Evolutionary conservation across 2,329 filamentous ascomycete genomes (phyloP).

Genomic region (Trichoderma sp.): DNA sequence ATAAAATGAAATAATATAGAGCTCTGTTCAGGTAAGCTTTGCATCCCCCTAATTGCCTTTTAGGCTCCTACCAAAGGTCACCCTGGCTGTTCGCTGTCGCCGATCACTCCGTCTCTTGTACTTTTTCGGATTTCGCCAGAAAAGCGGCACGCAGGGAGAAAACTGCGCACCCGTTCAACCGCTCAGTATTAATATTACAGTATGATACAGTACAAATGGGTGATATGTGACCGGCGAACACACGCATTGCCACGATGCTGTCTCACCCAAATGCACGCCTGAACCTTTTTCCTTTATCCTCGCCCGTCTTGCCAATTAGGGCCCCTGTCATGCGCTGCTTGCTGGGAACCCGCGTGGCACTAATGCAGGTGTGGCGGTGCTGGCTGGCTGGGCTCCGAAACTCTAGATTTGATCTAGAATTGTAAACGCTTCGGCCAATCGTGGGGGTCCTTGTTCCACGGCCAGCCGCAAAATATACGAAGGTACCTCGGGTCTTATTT

Average conservation of each 20-base stretch:
- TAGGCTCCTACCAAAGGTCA: not conserved
- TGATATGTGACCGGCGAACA: not conserved
- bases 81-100: not conserved
- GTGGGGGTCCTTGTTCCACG: slow-evolving; percentile 10
- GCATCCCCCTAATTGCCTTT: not conserved
- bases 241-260: not conserved
- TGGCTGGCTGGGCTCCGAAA: slow-evolving; percentile 16
- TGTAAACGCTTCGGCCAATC: slow-evolving; percentile 17
- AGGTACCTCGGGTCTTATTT: not conserved
- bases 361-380: slow-evolving; percentile 41
- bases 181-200: not conserved
- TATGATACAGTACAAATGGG: not conserved
- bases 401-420: slow-evolving; percentile 19
- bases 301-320: not conserved
- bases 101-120: not conserved
- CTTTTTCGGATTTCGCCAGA: not conserved
- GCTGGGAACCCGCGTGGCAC: slow-evolving; percentile 26
- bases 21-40: not conserved
- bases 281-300: not conserved
- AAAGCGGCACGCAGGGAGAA: not conserved
- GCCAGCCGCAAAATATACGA: not conserved
- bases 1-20: not conserved
- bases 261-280: slow-evolving; percentile 1
- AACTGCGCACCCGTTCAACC: not conserved
- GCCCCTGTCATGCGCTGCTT: slow-evolving; percentile 10